Conservation (phyloP, 192 early-diverging fungal species). For the Mortierella antarctica region DNA sequence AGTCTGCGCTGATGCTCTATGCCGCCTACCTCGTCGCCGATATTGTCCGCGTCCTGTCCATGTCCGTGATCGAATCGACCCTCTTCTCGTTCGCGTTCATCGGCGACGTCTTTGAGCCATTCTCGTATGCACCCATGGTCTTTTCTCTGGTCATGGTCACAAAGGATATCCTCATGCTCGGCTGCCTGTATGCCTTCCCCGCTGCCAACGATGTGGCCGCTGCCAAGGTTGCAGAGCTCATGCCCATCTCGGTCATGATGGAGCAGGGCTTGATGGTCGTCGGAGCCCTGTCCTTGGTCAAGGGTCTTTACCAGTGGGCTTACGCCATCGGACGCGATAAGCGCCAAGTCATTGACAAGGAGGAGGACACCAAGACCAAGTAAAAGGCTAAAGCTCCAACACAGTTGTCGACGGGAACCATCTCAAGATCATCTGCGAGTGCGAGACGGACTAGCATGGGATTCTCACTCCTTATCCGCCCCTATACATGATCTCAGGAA, state of each 20-base stretch:
- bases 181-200: constrained; percentile 15
- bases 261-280: constrained; percentile 24
- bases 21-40: constrained; percentile 26
- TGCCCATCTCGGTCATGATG: constrained; percentile 24
- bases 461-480: no score
- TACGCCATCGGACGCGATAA: constrained; percentile 52
- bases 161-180: constrained; percentile 45
- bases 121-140: constrained; percentile 23
- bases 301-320: constrained; percentile 46
- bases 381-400: constrained; percentile 2
- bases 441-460: background rate
- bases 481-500: no score
- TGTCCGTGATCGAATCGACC: constrained; percentile 34
- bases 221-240: constrained; percentile 31
- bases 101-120: constrained; percentile 22
- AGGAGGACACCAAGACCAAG: constrained; percentile 23
- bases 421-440: background rate
- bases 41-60: constrained; percentile 27
- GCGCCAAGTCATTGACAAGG: constrained; percentile 51
- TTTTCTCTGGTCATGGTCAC: constrained; percentile 26
- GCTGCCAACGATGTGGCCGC: constrained; percentile 20
- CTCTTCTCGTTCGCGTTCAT: constrained; percentile 41
- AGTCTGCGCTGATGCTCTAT: constrained; percentile 18
- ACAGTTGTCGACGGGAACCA: background rate
- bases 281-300: constrained; percentile 14